Evolutionary conservation across 208 protist genomes (phyloP).

Genomic region (Crithidia sp.): DNA sequence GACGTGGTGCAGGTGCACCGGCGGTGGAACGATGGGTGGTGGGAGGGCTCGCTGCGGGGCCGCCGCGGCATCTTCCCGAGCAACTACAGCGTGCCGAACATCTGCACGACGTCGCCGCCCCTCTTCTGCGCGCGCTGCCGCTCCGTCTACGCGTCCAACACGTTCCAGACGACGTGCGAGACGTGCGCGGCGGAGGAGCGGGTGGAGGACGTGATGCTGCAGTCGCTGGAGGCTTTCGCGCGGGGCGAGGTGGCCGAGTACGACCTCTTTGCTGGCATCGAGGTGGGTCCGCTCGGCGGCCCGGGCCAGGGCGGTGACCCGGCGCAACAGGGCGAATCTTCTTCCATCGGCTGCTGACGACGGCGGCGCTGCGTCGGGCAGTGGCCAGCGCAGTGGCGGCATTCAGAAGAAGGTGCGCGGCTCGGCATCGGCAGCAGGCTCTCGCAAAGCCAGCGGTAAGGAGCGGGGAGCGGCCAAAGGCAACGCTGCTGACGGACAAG

Average conservation of each 20-base stretch:
- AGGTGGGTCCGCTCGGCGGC: constrained; percentile 10
- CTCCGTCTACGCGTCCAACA: constrained; percentile 28
- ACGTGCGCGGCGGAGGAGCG: constrained; percentile 44
- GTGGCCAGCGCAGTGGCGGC: background rate
- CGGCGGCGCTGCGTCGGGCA: no score
- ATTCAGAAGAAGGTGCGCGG: background rate
- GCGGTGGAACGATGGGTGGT: constrained; percentile 91
- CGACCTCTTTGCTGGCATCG: constrained; percentile 39
- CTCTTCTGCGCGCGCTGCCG: constrained; percentile 80
- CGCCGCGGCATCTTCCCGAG: constrained; percentile 85
- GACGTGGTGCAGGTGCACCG: constrained; percentile 79
- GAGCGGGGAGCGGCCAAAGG: background rate
- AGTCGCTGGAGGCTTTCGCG: constrained; percentile 50
- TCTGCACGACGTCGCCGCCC: constrained; percentile 46
- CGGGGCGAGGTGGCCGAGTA: constrained; percentile 17
- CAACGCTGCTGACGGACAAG: constrained; percentile 37
- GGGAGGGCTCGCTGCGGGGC: constrained; percentile 71
- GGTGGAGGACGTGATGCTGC: constrained; percentile 51
- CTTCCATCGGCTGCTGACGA: background rate
- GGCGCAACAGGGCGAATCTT: background rate
- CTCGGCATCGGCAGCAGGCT: background rate
- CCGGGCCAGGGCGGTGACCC: background rate
- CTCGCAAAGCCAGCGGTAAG: background rate
- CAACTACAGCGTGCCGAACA: constrained; percentile 85
- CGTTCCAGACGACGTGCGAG: constrained; percentile 30